A percentile compares a stretch with the other conserved stretches of the same genome.
Conservation (phyloP, 257 asterid genomes). For the Paulownia fortunei region DNA sequence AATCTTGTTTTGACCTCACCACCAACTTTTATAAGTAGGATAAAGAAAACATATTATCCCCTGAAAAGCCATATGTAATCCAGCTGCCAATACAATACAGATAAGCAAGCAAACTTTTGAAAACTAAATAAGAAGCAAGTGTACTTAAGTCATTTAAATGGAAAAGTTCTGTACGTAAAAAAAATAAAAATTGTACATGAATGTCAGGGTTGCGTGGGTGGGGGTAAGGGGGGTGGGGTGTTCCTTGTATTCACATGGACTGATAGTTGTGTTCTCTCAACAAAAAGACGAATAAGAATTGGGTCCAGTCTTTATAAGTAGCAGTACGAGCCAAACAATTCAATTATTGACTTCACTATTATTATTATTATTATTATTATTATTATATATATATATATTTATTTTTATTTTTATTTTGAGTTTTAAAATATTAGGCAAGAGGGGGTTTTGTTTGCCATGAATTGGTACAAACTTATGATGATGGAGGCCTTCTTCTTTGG, state of each 20-base stretch:
- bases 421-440: not conserved
- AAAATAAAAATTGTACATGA: conserved; percentile 19
- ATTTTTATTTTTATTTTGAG: too few relatives aligned
- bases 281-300: conserved; percentile 19
- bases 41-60: too few relatives aligned
- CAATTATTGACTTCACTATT: conserved; percentile 35
- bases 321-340: conserved; percentile 18
- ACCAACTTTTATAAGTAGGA: too few relatives aligned
- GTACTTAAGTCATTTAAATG: conserved; percentile 19
- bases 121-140: conserved; percentile 13
- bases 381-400: too few relatives aligned
- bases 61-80: not conserved
- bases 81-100: not conserved
- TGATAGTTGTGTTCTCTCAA: conserved; percentile 16
- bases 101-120: conserved; percentile 22
- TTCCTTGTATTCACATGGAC: conserved; percentile 35
- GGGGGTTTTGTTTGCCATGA: not conserved
- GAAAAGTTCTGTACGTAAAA: conserved; percentile 18
- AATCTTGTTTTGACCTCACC: too few relatives aligned
- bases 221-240: not conserved
- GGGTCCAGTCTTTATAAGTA: conserved; percentile 29
- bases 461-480: conserved; percentile 6
- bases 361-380: not conserved
- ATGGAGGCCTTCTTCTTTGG: conserved; percentile 8
- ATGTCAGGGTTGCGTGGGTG: conserved; percentile 26